Evolutionary conservation across 805 yeast species (phyloP), one percentile per base, ranked within the genome.

Genomic region (Cyberlindnera lachancei): DNA sequence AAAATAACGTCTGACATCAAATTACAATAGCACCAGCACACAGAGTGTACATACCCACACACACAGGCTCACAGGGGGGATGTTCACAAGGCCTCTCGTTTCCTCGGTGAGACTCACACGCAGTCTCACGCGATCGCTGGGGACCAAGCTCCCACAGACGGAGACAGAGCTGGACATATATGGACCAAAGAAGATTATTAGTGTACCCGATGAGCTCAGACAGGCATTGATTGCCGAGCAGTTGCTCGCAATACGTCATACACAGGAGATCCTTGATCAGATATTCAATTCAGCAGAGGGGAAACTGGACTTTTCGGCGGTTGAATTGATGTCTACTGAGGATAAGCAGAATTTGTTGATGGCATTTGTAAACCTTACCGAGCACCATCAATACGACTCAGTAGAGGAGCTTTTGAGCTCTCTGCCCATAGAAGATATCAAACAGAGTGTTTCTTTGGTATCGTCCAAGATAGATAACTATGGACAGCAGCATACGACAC

Each of bases 91-190:
- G n/a, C n/a, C n/a, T n/a, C n/a, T n/a, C n/a, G n/a, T n/a, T n/a
- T n/a, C n/a, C n/a, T n/a, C n/a, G n/a, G n/a, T n/a, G n/a, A n/a
- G n/a, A n/a, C n/a, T n/a, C n/a, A 6, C 27, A 5, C 26, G 56
- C 41, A 45, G 58, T 20, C 50, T 61, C 0, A 25, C 57, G 21
- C 39, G 46, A 5, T 41, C 52, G 6, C 22, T 50, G n/a, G 32
- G 45, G 4, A 11, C 16, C 20, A 35, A 29, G 11, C 33, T 35
- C 0, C 42, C 42, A 4, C 19, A 19, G 18, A 31, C 38, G 10
- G 45, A 41, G 21, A 22, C 26, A 3, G 45, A 41, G 10, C 27
- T 41, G 18, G 32, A 33, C 8, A 10, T 14, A 5, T 20, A 22
- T n/a, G 36, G 37, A 2, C 25, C 37, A 7, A 9, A 20, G 15